Base-by-base conservation (phyloP, 768 basidiomycete species). In the Tylopilus balloui region DNA sequence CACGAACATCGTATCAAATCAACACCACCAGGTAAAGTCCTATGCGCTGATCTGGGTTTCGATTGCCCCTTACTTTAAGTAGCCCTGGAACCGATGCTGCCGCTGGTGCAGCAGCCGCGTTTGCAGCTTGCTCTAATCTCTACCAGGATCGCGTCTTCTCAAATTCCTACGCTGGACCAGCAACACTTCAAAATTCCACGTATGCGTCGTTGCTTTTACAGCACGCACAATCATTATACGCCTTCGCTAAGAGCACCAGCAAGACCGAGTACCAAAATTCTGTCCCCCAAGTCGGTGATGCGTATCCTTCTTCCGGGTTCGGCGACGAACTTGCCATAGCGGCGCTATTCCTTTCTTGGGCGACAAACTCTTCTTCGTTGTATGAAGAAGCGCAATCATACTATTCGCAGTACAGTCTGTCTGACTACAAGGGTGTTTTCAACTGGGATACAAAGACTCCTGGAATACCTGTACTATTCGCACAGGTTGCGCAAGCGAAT, bases 391-490 rank as follows among this genome's bases (percentile, higher is more conserved):
- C 88, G 2, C 74, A 80, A 60, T 63, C 69, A 7, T 80, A 79
- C 60, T 92, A 83, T 64, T 59, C 69, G 10, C 68, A 78, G 27
- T 87, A 79, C 60, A 64, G 73, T 20, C 72, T 94, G 0, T 65
- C 68, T 3, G 72, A 73, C 1, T 69, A 75, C 28, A 69, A 82
- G 38, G 68, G 72, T 2, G 81, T 86, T 6, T 88, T 92, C 69
- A 93, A 93, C 63, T 97, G 93, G 93, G 93, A 93, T 62, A 78
- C 80, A 3, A 87, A 89, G 65, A 80, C 78, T 1, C 86, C 90
- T 1, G 93, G 84, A 3, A 60, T 91, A 0, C 77, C 81, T 35
- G 78, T 94, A 17, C 68, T 95, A 7, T 88, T 85, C 51, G 77
- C 85, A 1, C 89, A 95, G 58, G 73, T 90, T 23, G 79, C 82